Conservation (phyloP, 306 rosid genomes). For the Canavalia ensiformis region DNA sequence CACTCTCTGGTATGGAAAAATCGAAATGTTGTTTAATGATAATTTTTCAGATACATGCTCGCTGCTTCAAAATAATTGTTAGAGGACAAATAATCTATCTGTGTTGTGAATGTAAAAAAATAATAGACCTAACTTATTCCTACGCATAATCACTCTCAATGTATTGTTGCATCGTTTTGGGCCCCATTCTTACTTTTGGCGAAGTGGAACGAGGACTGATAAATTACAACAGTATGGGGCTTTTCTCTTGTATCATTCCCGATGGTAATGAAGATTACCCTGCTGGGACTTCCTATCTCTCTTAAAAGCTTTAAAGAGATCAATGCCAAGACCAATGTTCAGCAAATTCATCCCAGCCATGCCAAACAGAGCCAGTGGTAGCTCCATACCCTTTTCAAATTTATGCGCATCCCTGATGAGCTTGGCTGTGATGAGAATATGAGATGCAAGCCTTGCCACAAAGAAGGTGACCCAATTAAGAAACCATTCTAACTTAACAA, state of each 20-base stretch:
- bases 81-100: not conserved
- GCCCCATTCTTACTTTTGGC: too few relatives aligned
- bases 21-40: not conserved
- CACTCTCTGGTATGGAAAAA: not conserved
- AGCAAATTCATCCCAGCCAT: slow-evolving; percentile 92
- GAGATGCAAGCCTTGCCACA: slow-evolving; percentile 71
- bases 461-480: slow-evolving; percentile 80
- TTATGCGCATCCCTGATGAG: slow-evolving; percentile 80
- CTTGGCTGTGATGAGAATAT: slow-evolving; percentile 80
- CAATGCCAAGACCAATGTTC: slow-evolving; percentile 84
- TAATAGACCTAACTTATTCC: not conserved
- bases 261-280: slow-evolving; percentile 41
- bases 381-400: slow-evolving; percentile 80
- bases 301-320: slow-evolving; percentile 78
- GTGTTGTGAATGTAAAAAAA: not conserved
- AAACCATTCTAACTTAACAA: slow-evolving; percentile 86
- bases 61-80: not conserved
- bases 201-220: too few relatives aligned
- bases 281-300: slow-evolving; percentile 62
- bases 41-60: not conserved
- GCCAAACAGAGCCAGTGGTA: slow-evolving; percentile 88
- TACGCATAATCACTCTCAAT: not conserved
- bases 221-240: not conserved
- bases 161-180: not conserved
- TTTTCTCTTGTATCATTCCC: slow-evolving; percentile 56